Evolutionary conservation across 345 rosid species (phyloP).

Genomic region (thale cress (Arabidopsis thaliana)): DNA sequence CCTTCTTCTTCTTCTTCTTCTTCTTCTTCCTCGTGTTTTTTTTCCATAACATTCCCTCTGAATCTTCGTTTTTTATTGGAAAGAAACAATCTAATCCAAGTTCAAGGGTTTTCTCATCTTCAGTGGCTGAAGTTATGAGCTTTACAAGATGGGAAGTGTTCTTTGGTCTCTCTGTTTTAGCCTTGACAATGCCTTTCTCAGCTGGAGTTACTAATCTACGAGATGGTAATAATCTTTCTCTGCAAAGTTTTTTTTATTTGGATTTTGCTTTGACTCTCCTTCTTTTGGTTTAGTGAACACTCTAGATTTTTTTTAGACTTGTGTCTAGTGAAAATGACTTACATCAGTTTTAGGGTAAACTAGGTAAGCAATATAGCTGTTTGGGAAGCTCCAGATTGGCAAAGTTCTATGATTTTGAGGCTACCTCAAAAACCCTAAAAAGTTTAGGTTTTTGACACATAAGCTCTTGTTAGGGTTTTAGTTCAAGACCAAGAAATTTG

Average conservation of each 20-base stretch:
- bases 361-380: background rate
- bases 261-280: background rate
- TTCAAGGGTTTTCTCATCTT: background rate
- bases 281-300: conserved; percentile 11
- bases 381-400: conserved; percentile 3
- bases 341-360: conserved; percentile 16
- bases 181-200: conserved; percentile 52
- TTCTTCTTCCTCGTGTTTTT: conserved; percentile 17
- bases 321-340: conserved; percentile 18
- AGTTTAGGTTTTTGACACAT: conserved; percentile 1
- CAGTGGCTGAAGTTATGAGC: conserved; percentile 49
- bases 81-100: conserved; percentile 23
- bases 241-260: background rate
- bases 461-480: conserved; percentile 37
- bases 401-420: conserved; percentile 5
- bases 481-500: conserved; percentile 7
- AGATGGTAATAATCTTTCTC: conserved; percentile 57
- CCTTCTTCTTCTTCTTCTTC: conserved; percentile 29
- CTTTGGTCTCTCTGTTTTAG: conserved; percentile 49
- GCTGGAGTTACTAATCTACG: conserved; percentile 60
- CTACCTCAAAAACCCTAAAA: conserved; percentile 26
- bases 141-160: conserved; percentile 43
- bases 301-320: conserved; percentile 8
- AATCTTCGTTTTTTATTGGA: conserved; percentile 8
- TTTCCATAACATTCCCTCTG: conserved; percentile 25